Percentiles rank a stretch among this genome's conserved stretches.
phyloP scores from a whole-genome alignment of 2,329 filamentous ascomycete species.

The Stagonosporopsis tanaceti region DNA sequence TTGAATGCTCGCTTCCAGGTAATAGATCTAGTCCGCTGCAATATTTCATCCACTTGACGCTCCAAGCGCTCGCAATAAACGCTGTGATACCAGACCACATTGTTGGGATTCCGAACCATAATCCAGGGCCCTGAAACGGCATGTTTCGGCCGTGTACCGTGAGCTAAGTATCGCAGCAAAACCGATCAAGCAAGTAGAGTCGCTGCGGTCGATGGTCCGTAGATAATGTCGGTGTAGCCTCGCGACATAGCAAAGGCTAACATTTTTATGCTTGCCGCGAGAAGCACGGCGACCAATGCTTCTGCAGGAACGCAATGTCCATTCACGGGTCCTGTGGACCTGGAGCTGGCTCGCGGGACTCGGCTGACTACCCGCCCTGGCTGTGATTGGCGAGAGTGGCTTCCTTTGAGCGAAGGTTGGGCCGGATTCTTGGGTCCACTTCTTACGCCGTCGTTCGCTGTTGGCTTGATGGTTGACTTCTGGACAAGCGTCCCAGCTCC shows the following conservation, averaged over 20 bases:
- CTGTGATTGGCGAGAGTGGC: constrained; percentile 34
- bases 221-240: constrained; percentile 7
- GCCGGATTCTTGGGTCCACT: constrained; percentile 27
- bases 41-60: constrained; percentile 27
- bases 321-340: constrained; percentile 12
- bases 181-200: constrained; percentile 10
- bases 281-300: constrained; percentile 40
- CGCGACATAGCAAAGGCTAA: constrained; percentile 12
- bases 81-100: constrained; percentile 39
- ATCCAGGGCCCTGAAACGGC: constrained; percentile 30
- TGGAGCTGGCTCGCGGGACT: constrained; percentile 23
- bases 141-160: constrained; percentile 7
- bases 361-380: constrained; percentile 15
- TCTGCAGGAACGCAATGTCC: constrained; percentile 21
- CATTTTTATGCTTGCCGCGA: constrained; percentile 39
- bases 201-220: constrained; percentile 9
- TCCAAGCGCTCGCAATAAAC: constrained; percentile 36
- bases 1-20: constrained; percentile 5
- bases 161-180: constrained; percentile 18
- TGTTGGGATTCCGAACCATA: constrained; percentile 40
- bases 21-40: constrained; percentile 15
- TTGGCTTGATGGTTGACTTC: constrained; percentile 13
- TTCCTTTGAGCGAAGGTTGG: constrained; percentile 22
- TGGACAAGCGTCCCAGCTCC: background rate
- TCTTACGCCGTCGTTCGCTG: constrained; percentile 22